Conservation (phyloP, 768 basidiomycete species). For the Lentinus tigrinus region DNA sequence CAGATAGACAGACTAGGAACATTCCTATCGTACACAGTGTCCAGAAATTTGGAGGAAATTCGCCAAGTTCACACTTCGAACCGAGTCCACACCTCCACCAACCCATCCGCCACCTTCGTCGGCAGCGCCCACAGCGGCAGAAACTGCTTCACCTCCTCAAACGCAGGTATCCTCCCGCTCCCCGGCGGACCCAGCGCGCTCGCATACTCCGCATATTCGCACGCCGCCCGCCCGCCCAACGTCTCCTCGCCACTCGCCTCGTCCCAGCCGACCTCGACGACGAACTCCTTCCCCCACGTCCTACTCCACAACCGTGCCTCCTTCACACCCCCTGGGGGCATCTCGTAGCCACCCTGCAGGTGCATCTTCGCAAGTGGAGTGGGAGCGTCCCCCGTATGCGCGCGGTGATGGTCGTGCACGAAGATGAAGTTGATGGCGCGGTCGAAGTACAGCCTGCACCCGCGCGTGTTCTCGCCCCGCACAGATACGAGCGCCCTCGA, state of each 20-base stretch:
- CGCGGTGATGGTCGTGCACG: constrained; percentile 36
- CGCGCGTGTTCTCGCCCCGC: constrained; percentile 58
- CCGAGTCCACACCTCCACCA: constrained; percentile 52
- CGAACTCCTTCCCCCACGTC: constrained; percentile 53
- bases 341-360: constrained; percentile 42
- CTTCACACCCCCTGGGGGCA: constrained; percentile 35
- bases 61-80: constrained; percentile 30
- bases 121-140: constrained; percentile 69
- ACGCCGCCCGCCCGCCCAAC: constrained; percentile 48
- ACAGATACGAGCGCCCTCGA: constrained; percentile 50
- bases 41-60: background rate
- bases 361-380: constrained; percentile 4
- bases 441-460: constrained; percentile 61
- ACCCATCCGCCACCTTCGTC: constrained; percentile 52
- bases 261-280: constrained; percentile 53
- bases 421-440: constrained; percentile 42
- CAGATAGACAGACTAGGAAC: too few relatives aligned
- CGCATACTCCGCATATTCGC: constrained; percentile 70
- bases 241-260: constrained; percentile 14
- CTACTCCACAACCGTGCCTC: constrained; percentile 60
- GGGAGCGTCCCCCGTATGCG: constrained; percentile 23
- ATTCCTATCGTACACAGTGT: background rate
- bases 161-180: constrained; percentile 58
- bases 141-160: constrained; percentile 63
- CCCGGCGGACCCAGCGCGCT: constrained; percentile 33